Conservation (phyloP, 768 basidiomycete genomes). For the Favolaschia claudopus region DNA sequence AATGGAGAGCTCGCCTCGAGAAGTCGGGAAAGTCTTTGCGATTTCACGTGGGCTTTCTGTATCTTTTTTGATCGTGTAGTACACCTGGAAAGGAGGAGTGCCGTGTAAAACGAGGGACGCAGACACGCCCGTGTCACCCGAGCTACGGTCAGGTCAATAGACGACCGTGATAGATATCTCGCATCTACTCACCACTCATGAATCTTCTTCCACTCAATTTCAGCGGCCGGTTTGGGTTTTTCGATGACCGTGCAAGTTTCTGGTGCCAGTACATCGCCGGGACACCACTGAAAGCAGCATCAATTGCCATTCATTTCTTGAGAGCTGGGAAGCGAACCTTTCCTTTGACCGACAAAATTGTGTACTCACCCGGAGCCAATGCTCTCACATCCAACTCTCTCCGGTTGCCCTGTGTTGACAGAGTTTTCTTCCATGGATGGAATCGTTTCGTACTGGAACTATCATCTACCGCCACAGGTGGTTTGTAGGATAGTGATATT, state of each 20-base stretch:
- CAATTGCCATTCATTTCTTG: constrained; percentile 17
- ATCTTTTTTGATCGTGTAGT: constrained; percentile 79
- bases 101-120: constrained; percentile 88
- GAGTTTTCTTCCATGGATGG: constrained; percentile 69
- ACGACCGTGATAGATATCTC: not conserved
- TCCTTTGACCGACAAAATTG: constrained; percentile 73
- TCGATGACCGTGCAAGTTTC: constrained; percentile 81
- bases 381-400: constrained; percentile 58
- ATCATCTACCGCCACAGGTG: constrained; percentile 47
- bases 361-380: constrained; percentile 79
- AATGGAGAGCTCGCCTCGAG: constrained; percentile 81
- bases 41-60: constrained; percentile 67
- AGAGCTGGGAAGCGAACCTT: constrained; percentile 48
- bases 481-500: constrained; percentile 67
- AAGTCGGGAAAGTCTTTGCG: constrained; percentile 66
- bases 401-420: constrained; percentile 56
- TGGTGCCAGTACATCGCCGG: constrained; percentile 85
- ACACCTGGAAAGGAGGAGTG: constrained; percentile 86
- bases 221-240: constrained; percentile 78
- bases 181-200: constrained; percentile 77
- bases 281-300: constrained; percentile 63
- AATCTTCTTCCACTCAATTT: constrained; percentile 88
- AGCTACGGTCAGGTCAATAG: constrained; percentile 50
- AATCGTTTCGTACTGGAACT: constrained; percentile 47
- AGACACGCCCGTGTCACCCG: constrained; percentile 90